phyloP scores from a whole-genome alignment of 2,329 filamentous ascomycete genomes.

The Peltaster fructicola region DNA sequence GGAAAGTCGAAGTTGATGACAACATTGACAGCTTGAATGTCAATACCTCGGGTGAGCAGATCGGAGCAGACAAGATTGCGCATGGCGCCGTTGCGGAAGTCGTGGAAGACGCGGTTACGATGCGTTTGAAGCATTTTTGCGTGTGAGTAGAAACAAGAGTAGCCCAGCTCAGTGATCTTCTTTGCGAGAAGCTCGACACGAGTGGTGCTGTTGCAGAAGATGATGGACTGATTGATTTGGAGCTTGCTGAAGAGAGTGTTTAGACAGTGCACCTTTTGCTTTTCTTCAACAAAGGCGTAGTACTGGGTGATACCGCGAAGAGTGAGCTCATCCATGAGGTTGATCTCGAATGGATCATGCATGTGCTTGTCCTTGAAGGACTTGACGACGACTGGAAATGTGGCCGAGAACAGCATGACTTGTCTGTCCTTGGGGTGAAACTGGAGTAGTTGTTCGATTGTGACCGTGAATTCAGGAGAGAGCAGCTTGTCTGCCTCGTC shows the following conservation, averaged over 20 bases:
- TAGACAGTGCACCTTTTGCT: slow-evolving; percentile 96
- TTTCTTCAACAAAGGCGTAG: slow-evolving; percentile 98
- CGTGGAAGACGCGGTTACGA: slow-evolving; percentile 96
- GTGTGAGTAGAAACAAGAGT: slow-evolving; percentile 99
- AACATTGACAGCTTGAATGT: slow-evolving; percentile 97
- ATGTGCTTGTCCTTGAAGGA: slow-evolving; percentile 98
- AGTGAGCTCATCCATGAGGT: slow-evolving; percentile 97
- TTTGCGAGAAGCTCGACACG: slow-evolving; percentile 93
- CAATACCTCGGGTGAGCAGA: slow-evolving; percentile 91
- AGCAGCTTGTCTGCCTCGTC: slow-evolving; percentile 97
- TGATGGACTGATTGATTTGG: slow-evolving; percentile 99
- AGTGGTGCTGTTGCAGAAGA: slow-evolving; percentile 99
- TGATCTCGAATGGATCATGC: slow-evolving; percentile 92
- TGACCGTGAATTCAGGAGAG: slow-evolving; percentile 89
- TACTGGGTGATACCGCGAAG: slow-evolving; percentile 97
- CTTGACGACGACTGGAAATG: slow-evolving; percentile 93
- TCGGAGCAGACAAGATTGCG: slow-evolving; percentile 97
- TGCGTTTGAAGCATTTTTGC: slow-evolving; percentile 95
- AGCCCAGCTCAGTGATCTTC: slow-evolving; percentile 97
- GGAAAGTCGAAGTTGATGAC: slow-evolving; percentile 99
- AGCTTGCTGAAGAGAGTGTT: slow-evolving; percentile 98
- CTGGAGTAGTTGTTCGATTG: slow-evolving; percentile 86
- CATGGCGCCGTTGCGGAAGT: slow-evolving; percentile 95
- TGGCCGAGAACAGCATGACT: slow-evolving; percentile 98
- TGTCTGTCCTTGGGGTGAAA: slow-evolving; percentile 96